A percentile compares a stretch with the other conserved stretches of the same genome.
Evolutionary conservation across 1,284 basidiomycete genomes (phyloP).

Genomic region (Tylopilus orsonianus): DNA sequence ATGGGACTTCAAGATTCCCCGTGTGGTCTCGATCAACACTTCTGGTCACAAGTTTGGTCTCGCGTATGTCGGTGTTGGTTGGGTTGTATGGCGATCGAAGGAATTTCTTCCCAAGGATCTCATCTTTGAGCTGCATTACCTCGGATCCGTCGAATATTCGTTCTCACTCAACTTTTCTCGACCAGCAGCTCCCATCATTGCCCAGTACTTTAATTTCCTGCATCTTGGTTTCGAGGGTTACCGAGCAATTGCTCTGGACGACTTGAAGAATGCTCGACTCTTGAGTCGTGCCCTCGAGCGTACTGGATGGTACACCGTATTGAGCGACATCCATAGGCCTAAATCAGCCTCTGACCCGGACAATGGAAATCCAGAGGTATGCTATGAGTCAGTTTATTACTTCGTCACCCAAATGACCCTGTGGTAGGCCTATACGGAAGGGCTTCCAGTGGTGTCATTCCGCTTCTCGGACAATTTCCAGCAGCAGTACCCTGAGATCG

Average conservation of each 20-base stretch:
- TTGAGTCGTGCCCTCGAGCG: constrained; percentile 85
- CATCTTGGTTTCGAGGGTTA: constrained; percentile 87
- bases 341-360: constrained; percentile 35
- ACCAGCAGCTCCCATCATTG: constrained; percentile 87
- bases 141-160: constrained; percentile 60
- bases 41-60: constrained; percentile 92
- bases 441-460: constrained; percentile 92
- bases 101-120: constrained; percentile 81
- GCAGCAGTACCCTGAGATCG: constrained; percentile 65
- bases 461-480: constrained; percentile 82
- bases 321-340: constrained; percentile 69
- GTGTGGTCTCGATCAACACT: constrained; percentile 88
- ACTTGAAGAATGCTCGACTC: constrained; percentile 83
- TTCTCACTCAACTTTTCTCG: constrained; percentile 97
- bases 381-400: constrained; percentile 8
- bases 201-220: constrained; percentile 90
- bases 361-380: constrained; percentile 57
- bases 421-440: constrained; percentile 64
- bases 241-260: constrained; percentile 68
- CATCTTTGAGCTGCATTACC: constrained; percentile 91
- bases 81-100: constrained; percentile 83
- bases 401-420: constrained; percentile 6
- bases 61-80: constrained; percentile 85
- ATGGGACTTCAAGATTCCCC: constrained; percentile 87
- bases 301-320: constrained; percentile 72